A percentile compares a stretch with the other conserved stretches of the same genome.
phyloP scores from a whole-genome alignment of 1,139 yeast genomes.

The Groenewaldozyma sp. region DNA sequence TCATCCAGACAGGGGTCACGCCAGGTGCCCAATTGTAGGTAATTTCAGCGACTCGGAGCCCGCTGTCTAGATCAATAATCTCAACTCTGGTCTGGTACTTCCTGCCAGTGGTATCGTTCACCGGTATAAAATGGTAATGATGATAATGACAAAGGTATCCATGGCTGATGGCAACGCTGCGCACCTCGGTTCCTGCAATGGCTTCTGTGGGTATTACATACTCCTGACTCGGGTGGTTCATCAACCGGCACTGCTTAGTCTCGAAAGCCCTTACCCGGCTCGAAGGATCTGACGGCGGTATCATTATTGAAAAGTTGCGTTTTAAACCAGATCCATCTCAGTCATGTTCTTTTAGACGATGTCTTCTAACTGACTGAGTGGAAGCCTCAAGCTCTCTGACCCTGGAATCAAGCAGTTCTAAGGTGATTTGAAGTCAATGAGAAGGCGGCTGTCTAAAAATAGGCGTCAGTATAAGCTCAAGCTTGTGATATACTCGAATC shows the following conservation, averaged over 20 bases:
- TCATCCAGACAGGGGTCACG: constrained; percentile 14
- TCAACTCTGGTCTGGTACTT: constrained; percentile 9
- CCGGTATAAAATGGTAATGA: constrained; percentile 4
- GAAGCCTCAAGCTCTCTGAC: no score
- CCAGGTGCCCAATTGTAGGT: constrained; percentile 13
- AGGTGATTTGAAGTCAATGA: no score
- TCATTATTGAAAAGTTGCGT: not conserved
- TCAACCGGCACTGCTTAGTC: constrained; percentile 10
- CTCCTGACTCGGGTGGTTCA: constrained; percentile 16
- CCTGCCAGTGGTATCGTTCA: not conserved
- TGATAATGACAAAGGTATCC: constrained; percentile 11
- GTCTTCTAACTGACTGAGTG: no score
- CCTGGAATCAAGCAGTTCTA: no score
- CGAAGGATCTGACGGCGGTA: not conserved
- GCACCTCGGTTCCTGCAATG: constrained; percentile 13
- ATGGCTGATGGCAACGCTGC: constrained; percentile 8
- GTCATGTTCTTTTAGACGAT: no score
- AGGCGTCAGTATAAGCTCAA: no score
- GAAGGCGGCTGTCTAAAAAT: no score
- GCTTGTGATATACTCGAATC: no score
- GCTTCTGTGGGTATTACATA: constrained; percentile 13
- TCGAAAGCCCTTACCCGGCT: not conserved
- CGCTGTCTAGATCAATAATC: constrained; percentile 3
- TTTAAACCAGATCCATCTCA: no score
- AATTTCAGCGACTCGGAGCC: constrained; percentile 8